Evolutionary conservation across 805 yeast genomes (phyloP).

Genomic region (Brettanomyces bruxellensis): DNA sequence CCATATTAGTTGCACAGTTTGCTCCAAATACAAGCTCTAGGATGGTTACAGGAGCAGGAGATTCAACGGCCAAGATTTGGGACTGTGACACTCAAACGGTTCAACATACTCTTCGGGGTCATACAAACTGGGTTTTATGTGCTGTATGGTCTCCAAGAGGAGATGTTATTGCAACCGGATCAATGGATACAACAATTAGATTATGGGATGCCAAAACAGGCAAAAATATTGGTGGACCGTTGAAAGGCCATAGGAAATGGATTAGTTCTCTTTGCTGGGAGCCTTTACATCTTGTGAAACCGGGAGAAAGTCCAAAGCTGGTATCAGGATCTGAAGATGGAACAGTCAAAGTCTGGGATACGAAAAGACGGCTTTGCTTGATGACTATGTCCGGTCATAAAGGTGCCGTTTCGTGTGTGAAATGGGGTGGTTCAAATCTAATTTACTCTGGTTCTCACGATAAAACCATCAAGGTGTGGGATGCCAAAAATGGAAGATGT

Average conservation of each 20-base stretch:
- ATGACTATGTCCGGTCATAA: conserved; percentile 81
- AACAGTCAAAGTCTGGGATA: conserved; percentile 84
- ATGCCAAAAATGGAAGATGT: conserved; percentile 66
- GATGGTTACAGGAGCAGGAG: conserved; percentile 95
- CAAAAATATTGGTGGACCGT: conserved; percentile 58
- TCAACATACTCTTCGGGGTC: conserved; percentile 69
- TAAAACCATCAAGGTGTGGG: conserved; percentile 91
- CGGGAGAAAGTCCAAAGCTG: conserved; percentile 59
- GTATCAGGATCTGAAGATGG: conserved; percentile 91
- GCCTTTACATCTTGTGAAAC: conserved; percentile 71
- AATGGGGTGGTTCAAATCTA: conserved; percentile 87
- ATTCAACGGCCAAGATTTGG: conserved; percentile 93
- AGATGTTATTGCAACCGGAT: conserved; percentile 84
- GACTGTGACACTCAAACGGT: conserved; percentile 95
- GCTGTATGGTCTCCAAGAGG: conserved; percentile 93
- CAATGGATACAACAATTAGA: conserved; percentile 85
- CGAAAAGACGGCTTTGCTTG: conserved; percentile 53
- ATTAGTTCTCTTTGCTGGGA: conserved; percentile 89
- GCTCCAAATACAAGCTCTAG: conserved; percentile 82
- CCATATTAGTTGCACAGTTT: conserved; percentile 85
- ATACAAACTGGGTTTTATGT: conserved; percentile 87
- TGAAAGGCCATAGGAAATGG: conserved; percentile 84
- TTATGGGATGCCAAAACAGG: conserved; percentile 82
- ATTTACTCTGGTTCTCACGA: conserved; percentile 93
- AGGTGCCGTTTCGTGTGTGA: conserved; percentile 87